Base-by-base conservation (phyloP, 306 rosid genomes). In the Vigna mungo region DNA sequence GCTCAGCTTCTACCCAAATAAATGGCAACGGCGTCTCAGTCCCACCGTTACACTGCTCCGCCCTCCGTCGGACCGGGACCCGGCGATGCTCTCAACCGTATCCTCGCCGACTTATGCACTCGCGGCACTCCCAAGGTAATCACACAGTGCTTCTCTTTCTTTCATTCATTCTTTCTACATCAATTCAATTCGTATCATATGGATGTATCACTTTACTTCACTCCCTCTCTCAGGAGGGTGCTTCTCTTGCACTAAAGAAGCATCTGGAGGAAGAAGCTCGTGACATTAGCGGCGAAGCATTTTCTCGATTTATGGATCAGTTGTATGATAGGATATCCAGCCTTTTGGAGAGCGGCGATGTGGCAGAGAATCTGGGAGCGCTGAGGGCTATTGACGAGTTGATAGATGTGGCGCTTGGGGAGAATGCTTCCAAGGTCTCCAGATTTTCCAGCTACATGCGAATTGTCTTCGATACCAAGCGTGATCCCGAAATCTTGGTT, bases 201-300 rank as follows among this genome's bases (percentile, higher is more conserved):
- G 4, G 5, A 30, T 30, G 4, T 0, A 54, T 20, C 32, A 9
- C 23, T 14, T 14, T 46, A 27, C 44, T 76, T 17, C 17, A 20
- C 13, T 32, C 48, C 70, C 9, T 44, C 0, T 56, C 21, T 1
- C 81, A 95, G 97, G 99, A 92, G 63, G 99, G 99, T 70, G 89
- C 97, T 81, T 79, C 89, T 5, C 81, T 88, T 16, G 93, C 97
- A 41, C 79, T 95, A 43, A 95, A 85, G 87, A 95, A 90, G 75
- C 97, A 92, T 75, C 76, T 92, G 6, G 97, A 95, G 84, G 99
- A 92, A 86, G 96, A 89, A 86, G 97, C 97, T 72, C 96, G 97
- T 41, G 99, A 95, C 84, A 94, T 90, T 44, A 88, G 88, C 3
- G 99, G 97, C 10, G 99, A 95, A 82, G 91, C 94, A 4, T 95